Conservation (phyloP, 2,329 filamentous ascomycete species). For the Hawksworthiomyces lignivorus region DNA sequence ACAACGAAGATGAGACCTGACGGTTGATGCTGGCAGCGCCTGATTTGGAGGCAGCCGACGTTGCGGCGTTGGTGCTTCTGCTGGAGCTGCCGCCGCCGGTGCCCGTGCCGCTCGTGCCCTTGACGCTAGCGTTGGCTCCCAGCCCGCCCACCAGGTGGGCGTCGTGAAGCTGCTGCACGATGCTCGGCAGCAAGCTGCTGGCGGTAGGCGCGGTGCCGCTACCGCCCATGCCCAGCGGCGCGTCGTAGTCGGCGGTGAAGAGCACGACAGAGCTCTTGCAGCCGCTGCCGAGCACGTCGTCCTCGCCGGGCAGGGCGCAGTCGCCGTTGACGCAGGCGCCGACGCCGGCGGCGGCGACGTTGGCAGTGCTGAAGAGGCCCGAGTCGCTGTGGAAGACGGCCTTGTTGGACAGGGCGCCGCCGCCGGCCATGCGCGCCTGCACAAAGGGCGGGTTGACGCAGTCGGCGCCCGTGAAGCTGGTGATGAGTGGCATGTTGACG, state of each 20-base stretch:
- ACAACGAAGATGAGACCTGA: too few relatives aligned
- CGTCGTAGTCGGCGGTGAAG: slow-evolving; percentile 16
- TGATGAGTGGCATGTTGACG: slow-evolving; percentile 19
- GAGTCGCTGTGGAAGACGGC: slow-evolving; percentile 13
- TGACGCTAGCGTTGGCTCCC: slow-evolving; percentile 10
- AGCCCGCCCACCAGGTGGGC: slow-evolving; percentile 10
- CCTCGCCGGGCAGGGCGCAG: slow-evolving; percentile 12
- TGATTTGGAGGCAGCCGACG: background rate
- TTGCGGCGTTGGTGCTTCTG: background rate
- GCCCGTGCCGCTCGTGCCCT: background rate
- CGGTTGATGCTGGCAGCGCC: too few relatives aligned
- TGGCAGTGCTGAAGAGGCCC: slow-evolving; percentile 13
- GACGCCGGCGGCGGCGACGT: slow-evolving; percentile 3
- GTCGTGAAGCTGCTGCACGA: slow-evolving; percentile 11
- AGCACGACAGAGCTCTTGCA: slow-evolving; percentile 16
- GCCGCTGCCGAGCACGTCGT: slow-evolving; percentile 7
- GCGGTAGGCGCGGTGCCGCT: slow-evolving; percentile 4
- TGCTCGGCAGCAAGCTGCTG: slow-evolving; percentile 4
- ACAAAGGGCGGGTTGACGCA: slow-evolving; percentile 19
- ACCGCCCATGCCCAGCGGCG: background rate
- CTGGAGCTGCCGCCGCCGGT: background rate
- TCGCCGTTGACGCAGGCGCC: slow-evolving; percentile 13
- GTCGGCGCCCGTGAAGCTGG: slow-evolving; percentile 9
- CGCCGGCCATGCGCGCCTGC: slow-evolving; percentile 12
- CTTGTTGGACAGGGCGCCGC: slow-evolving; percentile 9